Evolutionary conservation across 2,329 filamentous ascomycete species (phyloP).

Genomic region (Emmonsiellopsis sp.): DNA sequence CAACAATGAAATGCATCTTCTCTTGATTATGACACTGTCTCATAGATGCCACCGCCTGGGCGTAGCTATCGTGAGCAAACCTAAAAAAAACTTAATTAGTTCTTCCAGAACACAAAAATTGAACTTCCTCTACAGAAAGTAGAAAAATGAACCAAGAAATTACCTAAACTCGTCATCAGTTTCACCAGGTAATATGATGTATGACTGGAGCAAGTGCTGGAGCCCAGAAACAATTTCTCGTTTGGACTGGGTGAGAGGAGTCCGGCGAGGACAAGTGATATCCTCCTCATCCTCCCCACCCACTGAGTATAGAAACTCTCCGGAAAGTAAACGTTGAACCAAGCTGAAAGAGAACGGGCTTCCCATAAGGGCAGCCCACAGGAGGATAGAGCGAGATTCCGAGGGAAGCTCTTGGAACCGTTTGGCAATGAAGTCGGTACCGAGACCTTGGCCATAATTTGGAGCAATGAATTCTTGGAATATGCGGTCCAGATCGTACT

Average conservation of each 20-base stretch:
- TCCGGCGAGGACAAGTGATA: slow-evolving; percentile 29
- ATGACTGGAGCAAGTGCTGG: slow-evolving; percentile 71
- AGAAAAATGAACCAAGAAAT: slow-evolving; percentile 18
- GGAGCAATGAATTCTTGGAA: slow-evolving; percentile 78
- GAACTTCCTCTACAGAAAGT: neutral
- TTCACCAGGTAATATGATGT: slow-evolving; percentile 71
- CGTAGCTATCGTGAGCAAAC: slow-evolving; percentile 82
- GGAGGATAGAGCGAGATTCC: slow-evolving; percentile 66
- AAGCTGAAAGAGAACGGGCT: slow-evolving; percentile 76
- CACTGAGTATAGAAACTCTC: slow-evolving; percentile 56
- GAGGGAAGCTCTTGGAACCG: slow-evolving; percentile 67
- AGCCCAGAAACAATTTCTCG: slow-evolving; percentile 61
- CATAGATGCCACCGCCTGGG: slow-evolving; percentile 63
- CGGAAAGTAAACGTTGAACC: slow-evolving; percentile 65
- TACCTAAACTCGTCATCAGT: slow-evolving; percentile 71
- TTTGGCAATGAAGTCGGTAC: slow-evolving; percentile 72
- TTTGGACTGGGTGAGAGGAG: slow-evolving; percentile 51
- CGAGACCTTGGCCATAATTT: slow-evolving; percentile 68
- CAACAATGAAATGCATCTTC: slow-evolving; percentile 88
- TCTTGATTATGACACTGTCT: slow-evolving; percentile 56
- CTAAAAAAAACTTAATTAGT: slow-evolving; percentile 25
- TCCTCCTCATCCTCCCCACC: slow-evolving; percentile 36
- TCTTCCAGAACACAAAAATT: neutral
- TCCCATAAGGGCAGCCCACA: slow-evolving; percentile 79
- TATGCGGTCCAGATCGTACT: slow-evolving; percentile 74